Base-by-base conservation (phyloP, 306 rosid genomes). In the Vigna trinervia region DNA sequence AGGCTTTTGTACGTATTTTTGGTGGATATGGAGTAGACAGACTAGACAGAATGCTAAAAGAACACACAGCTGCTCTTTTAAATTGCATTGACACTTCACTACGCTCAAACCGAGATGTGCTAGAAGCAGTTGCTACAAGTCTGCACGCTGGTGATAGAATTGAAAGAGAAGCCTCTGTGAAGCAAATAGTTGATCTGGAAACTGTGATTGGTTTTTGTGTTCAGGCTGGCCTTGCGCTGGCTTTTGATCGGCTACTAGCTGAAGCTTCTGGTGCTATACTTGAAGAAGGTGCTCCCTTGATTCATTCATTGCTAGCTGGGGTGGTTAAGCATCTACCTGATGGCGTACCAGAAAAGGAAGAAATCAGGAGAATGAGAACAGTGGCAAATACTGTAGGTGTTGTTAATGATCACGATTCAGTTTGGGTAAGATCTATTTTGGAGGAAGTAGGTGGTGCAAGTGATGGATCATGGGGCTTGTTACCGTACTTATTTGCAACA, bases 11-110 rank as follows among this genome's bases (percentile, higher is more conserved):
- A 73, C 97, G 92, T 46, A 80, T 89, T 67, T 95, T 95, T 82
- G 99, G 99, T 82, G 97, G 97, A 67, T 95, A 89, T 85, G 99
- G 99, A 79, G 97, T 95, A 69, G 99, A 95, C 80, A 90, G 96
- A 87, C 83, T 95, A 68, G 92, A 92, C 79, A 86, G 88, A 83
- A 86, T 95, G 96, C 92, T 95, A 71, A 95, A 95, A 88, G 99
- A 95, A 80, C 97, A 95, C 85, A 90, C 97, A 51, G 97, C 99
- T 83, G 99, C 99, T 52, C 99, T 95, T 84, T 82, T 95, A 79
- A 95, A 92, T 83, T 95, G 97, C 88, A 92, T 95, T 17, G 99
- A 92, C 84, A 90, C 97, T 56, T 88, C 99, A 17, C 73, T 95
- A 80, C 84, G 97, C 72, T 90, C 99, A 67, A 95, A 95, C 63